Base-by-base conservation (phyloP, 139 green algal species). In the Tetradesmus obliquus region DNA sequence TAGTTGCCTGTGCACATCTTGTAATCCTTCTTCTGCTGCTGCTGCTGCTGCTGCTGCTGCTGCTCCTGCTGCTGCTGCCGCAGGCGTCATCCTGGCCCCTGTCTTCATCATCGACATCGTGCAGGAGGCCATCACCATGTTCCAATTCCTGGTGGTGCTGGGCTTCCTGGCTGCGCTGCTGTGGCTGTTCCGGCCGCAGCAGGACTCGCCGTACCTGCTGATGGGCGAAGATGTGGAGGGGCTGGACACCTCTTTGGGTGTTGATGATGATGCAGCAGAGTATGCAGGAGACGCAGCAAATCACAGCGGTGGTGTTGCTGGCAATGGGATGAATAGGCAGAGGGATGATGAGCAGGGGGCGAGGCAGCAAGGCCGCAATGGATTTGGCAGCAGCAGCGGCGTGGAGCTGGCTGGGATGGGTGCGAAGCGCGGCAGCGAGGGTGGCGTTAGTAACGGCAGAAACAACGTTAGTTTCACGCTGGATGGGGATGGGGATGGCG, bases 61-160 rank as follows among this genome's bases (percentile, higher is more conserved):
- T 45, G 32, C 32, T 45, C 32, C 32, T 45, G 32, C 32, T 45
- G 19, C 15, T n/a, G 17, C 15, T 79, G 69, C 7, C 60, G 66
- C 92, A 94, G 92, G 82, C 58, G 90, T 92, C 3, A 58, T 92
- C 24, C 32, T 94, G 62, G 71, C 90, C 53, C 92, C 92, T 13
- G 83, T 92, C 57, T 93, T 93, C 53, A 85, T 93, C 82, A 92
- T 91, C 55, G 76, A 83, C 62, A 82, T 92, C 69, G 85, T 94
- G 15, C 92, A 94, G 79, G 92, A 91, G 54, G 82, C 89, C 53
- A 76, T 94, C 19, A 76, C 89, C 20, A 87, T 91, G 24, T 87
- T 94, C 19, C 87, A 94, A 76, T 93, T 93, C n/a, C 4, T 92
- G 15, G 87, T 94, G 24, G 81, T 91, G 74, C 84, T 72, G 22